Evolutionary conservation across 768 basidiomycete species (phyloP), one percentile per base, ranked within the genome.

Genomic region (Lentinus brumalis): DNA sequence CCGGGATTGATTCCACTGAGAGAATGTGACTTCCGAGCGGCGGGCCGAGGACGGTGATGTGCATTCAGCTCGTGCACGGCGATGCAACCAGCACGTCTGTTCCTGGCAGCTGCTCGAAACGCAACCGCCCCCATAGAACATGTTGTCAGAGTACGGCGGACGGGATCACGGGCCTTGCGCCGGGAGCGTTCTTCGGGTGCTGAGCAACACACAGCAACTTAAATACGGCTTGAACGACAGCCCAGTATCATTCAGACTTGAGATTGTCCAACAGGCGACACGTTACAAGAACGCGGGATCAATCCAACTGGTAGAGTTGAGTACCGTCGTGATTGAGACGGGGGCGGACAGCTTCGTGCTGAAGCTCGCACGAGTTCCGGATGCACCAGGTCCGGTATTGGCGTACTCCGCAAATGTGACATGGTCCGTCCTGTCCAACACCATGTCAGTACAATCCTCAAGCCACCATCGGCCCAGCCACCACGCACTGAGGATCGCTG

Each of bases 341-440:
- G 66, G 58, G 16, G 65, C 56, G 21, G 68, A 54, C 14, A 74
- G 63, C 58, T 67, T 56, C 30, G 69, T 70, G 35, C 70, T 58
- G 56, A 74, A 74, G 64, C 59, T 69, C 26, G 71, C 70, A 38
- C 72, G 67, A 44, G 56, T 57, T 38, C 62, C 60, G 32, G 50
- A 12, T 16, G 69, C 55, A 21, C 67, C 70, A 0, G 58, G 58
- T 32, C 72, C 72, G 12, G 71, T 67, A 58, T 71, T 72, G 40
- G 59, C 67, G 64, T 65, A 71, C 63, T 73, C 71, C 30, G 70
- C 72, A 62, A 71, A 72, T 5, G 67, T 65, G 41, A 72, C 68
- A 51, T 72, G 61, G 57, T 71, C 72, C 6, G 72, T 73, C 46
- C 66, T 69, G 42, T 3, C 47, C 16, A 16, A 26, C 21, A 26